phyloP scores from a whole-genome alignment of 1,284 basidiomycete species.

The Cutaneotrichosporon cavernicola region DNA sequence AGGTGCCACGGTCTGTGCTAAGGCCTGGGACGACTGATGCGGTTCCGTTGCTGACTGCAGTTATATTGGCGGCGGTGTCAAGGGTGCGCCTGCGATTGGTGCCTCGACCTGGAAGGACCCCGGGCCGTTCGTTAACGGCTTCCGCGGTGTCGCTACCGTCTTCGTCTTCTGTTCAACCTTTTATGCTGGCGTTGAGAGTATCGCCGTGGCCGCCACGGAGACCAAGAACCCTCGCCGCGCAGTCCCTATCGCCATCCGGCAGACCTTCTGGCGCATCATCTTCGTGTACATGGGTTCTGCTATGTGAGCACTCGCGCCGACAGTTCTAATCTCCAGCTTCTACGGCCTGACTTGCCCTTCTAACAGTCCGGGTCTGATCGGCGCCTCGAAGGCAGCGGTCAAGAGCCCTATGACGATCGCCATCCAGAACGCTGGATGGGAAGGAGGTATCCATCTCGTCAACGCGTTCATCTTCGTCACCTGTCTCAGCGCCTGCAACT shows the following conservation, averaged over 20 bases:
- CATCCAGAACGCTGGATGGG: conserved; percentile 67
- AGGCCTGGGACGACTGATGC: not conserved
- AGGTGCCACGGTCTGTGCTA: not conserved
- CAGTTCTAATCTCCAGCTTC: conserved; percentile 42
- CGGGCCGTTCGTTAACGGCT: conserved; percentile 50
- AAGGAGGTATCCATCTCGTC: conserved; percentile 64
- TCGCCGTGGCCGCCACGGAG: conserved; percentile 55
- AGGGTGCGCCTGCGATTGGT: conserved; percentile 49
- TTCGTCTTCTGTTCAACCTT: conserved; percentile 29
- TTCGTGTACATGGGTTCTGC: conserved; percentile 65
- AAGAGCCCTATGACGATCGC: conserved; percentile 82
- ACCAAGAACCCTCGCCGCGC: conserved; percentile 67
- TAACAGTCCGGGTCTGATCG: conserved; percentile 61
- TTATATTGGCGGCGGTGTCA: conserved; percentile 57
- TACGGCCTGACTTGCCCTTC: conserved; percentile 77
- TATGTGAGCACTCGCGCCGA: conserved; percentile 27
- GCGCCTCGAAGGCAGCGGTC: conserved; percentile 59
- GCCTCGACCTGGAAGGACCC: conserved; percentile 57
- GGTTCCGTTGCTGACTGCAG: conserved; percentile 13
- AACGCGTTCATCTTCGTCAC: conserved; percentile 65
- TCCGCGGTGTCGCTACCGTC: conserved; percentile 25
- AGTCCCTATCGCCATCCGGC: conserved; percentile 70
- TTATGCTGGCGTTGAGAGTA: conserved; percentile 44
- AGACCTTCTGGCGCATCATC: conserved; percentile 72
- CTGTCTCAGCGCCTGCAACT: conserved; percentile 49